Base-by-base conservation (phyloP, 2,329 filamentous ascomycete genomes). In the Elsinoe ampelina region DNA sequence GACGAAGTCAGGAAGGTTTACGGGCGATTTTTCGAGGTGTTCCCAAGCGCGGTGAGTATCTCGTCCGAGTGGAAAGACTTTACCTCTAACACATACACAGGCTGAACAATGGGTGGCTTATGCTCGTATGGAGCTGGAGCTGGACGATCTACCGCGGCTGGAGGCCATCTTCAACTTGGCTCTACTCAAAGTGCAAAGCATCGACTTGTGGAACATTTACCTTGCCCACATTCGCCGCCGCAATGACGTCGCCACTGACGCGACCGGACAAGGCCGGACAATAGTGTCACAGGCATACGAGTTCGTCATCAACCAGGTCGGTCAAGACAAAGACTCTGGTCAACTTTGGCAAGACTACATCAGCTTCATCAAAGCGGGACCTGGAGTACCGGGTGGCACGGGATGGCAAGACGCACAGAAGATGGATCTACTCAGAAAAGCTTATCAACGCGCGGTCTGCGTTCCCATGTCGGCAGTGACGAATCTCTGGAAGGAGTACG, bases 341-440 rank as follows among this genome's bases (percentile, higher is more conserved):
- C 82, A 80, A 61, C 85, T 98, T 57, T 98, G 93, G 93, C 82
- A 86, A 59, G 93, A 98, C 63, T 97, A 97, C 66, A 85, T 98
- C 60, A 84, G 93, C 63, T 96, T 98, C 68, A 82, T 97, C 70
- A 91, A 90, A 68, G 87, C 83, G 38, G 89, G 87, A 0, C 93
- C 93, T 1, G 93, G 93, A 5, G 63, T 57, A 8, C 81, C 93
- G 58, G 92, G 91, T 22, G 93, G 92, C 42, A 85, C 79, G 58
- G 85, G 82, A 58, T 98, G 93, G 95, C 91, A 97, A 71, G 93
- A 97, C 67, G 87, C 92, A 72, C 93, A 97, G 68, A 98, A 98
- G 77, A 95, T 95, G 86, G 93, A 98, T 65, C 78, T 87, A 63
- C 74, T 98, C 54, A 85, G 93, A 59, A 95, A 95, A 69, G 87